Evolutionary conservation across 164 flowering plant genomes (phyloP), one percentile per base, ranked within the genome.

Genomic region (grape (Vitis vinifera)): DNA sequence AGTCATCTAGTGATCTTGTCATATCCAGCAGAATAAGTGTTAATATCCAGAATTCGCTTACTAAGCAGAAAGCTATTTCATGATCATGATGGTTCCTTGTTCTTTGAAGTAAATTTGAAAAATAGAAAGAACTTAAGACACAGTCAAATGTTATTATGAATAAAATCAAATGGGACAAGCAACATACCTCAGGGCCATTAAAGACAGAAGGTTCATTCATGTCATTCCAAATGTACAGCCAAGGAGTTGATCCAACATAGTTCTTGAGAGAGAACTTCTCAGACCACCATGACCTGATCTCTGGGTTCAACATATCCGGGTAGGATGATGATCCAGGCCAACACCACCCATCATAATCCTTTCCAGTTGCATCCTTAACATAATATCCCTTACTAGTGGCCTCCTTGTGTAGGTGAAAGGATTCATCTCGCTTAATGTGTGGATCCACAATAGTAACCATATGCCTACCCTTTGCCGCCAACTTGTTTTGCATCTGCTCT

Each of bases 201-300:
- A 94, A 94, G 52, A 96, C 99, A 55, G 99, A 96, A 70, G 99
- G 99, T 79, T 96, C 99, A 77, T 96, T 96, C 99, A 96, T 96
- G 85, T 96, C 99, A 75, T 96, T 96, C 99, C 99, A 96, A 8
- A 96, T 92, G 74, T 93, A 92, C 81, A 96, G 72, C 2, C 94
- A 88, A 55, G 97, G 93, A 55, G 99, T 93, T 17, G 99, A 93
- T 69, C 99, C 97, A 68, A 81, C 93, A 79, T 96, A 93, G 63
- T 82, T 87, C 62, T 83, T 67, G 51, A 76, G 72, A 0, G 93
- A 92, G 79, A 93, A 93, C 78, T 87, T 96, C 29, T 87, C 97
- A 66, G 80, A 86, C 98, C 98, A 96, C 98, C 98, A 96, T 11
- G 87, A 78, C 77, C 99, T 85, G 53, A 93, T 89, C 84, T 96